These are phyloP conservation scores for Pichia sp. DNA, from an alignment of 1,139 yeast species.

Conservation along the genomic window DNA sequence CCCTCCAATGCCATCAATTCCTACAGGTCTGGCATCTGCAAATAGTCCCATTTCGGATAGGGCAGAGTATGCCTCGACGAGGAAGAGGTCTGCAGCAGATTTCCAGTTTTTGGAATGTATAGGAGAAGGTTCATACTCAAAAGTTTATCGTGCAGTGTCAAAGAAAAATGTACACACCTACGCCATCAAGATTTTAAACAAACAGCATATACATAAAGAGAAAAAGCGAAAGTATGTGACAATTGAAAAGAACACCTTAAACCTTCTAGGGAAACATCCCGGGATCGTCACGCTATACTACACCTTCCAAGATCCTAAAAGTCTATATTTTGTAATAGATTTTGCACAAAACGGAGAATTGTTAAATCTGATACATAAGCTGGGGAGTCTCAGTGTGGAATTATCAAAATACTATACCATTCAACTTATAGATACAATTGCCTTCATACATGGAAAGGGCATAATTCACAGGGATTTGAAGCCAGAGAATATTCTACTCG, in stretches of 20 bases:
- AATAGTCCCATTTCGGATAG: neutral
- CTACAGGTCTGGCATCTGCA: neutral
- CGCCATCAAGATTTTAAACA: conserved; percentile 89
- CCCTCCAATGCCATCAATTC: neutral
- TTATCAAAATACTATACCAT: conserved; percentile 69
- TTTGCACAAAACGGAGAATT: conserved; percentile 92
- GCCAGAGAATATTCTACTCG: conserved; percentile 70
- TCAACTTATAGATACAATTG: conserved; percentile 60
- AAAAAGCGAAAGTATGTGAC: conserved; percentile 94
- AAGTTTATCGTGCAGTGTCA: conserved; percentile 85
- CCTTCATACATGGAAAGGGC: conserved; percentile 69
- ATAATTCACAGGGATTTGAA: conserved; percentile 78
- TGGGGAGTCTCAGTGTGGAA: conserved; percentile 73
- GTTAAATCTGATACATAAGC: conserved; percentile 67
- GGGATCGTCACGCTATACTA: conserved; percentile 86
- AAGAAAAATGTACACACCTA: conserved; percentile 65
- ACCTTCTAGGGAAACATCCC: conserved; percentile 76
- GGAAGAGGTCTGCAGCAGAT: conserved; percentile 70
- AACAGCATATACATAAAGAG: conserved; percentile 90
- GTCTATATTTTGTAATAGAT: conserved; percentile 87
- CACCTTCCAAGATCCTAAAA: conserved; percentile 89
- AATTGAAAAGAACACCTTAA: conserved; percentile 89
- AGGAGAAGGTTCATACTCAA: conserved; percentile 96
- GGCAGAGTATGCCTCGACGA: conserved; percentile 1
- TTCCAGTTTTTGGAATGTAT: conserved; percentile 81